Percentiles rank a stretch among this genome's conserved stretches.
phyloP scores from a whole-genome alignment of 768 basidiomycete genomes.

The Agaricus sinodeliciosus region DNA sequence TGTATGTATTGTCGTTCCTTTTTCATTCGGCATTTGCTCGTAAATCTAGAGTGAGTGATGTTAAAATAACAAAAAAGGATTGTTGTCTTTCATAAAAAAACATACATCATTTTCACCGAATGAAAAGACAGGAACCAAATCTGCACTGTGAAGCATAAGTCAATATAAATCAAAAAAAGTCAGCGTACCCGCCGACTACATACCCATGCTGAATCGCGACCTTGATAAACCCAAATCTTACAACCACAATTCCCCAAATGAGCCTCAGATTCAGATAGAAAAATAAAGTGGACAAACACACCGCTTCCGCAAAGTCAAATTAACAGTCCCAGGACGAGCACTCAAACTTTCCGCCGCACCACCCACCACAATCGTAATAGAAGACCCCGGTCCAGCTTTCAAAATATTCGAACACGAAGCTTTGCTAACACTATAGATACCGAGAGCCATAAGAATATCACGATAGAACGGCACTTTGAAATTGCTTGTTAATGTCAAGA shows the following conservation, averaged over 20 bases:
- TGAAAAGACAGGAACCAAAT: conserved; percentile 94
- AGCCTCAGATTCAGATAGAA: not conserved
- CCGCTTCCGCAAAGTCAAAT: conserved; percentile 73
- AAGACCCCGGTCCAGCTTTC: conserved; percentile 47
- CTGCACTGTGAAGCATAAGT: conserved; percentile 58
- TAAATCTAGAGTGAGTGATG: conserved; percentile 61
- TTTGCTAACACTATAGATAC: conserved; percentile 91
- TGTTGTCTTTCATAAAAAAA: conserved; percentile 9
- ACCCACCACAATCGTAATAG: conserved; percentile 94
- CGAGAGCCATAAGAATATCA: conserved; percentile 80
- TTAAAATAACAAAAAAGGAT: too few species aligned
- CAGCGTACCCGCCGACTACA: conserved; percentile 15
- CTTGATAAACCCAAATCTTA: conserved; percentile 91
- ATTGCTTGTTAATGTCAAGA: conserved; percentile 85
- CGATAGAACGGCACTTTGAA: conserved; percentile 92
- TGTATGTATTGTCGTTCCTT: conserved; percentile 80
- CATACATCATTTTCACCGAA: conserved; percentile 98
- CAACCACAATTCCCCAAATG: not conserved
- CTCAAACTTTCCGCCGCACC: conserved; percentile 93
- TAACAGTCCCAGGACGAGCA: conserved; percentile 96
- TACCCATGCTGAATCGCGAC: conserved; percentile 86
- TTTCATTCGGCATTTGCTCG: conserved; percentile 93
- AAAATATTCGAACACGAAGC: conserved; percentile 87
- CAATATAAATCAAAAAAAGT: not conserved
- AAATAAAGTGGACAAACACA: conserved; percentile 22